phyloP scores from a whole-genome alignment of 345 rosid species.

The Reutealis trisperma region DNA sequence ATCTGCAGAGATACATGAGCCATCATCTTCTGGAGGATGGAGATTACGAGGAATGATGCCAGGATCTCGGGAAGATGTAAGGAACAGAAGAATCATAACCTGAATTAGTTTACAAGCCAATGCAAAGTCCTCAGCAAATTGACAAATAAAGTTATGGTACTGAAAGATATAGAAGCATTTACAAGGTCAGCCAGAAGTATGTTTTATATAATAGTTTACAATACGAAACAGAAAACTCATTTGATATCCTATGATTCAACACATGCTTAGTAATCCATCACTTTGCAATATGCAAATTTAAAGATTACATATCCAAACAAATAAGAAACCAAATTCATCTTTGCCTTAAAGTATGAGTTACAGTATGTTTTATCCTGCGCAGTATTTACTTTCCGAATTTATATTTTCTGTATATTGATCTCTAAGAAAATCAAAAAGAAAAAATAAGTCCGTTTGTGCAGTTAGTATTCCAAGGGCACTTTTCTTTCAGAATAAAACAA shows the following conservation, averaged over 20 bases:
- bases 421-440: too few species aligned
- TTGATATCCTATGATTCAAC: background rate
- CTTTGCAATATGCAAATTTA: background rate
- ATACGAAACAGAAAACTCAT: background rate
- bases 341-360: background rate
- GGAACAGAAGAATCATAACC: slow-evolving; percentile 73
- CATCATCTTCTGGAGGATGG: slow-evolving; percentile 85
- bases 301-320: background rate
- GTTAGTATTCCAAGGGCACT: too few species aligned
- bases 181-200: background rate
- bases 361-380: background rate
- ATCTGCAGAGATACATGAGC: slow-evolving; percentile 46
- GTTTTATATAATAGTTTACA: background rate
- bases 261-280: background rate
- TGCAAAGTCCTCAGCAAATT: background rate
- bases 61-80: slow-evolving; percentile 92
- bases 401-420: too few species aligned
- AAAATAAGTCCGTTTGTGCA: too few species aligned
- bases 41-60: slow-evolving; percentile 85
- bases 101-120: slow-evolving; percentile 35
- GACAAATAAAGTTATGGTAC: background rate
- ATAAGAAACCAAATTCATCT: background rate
- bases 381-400: background rate
- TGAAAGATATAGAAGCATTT: background rate
- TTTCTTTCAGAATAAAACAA: background rate